phyloP scores from a whole-genome alignment of 805 yeast genomes.

The Kuraishia ogatae region DNA sequence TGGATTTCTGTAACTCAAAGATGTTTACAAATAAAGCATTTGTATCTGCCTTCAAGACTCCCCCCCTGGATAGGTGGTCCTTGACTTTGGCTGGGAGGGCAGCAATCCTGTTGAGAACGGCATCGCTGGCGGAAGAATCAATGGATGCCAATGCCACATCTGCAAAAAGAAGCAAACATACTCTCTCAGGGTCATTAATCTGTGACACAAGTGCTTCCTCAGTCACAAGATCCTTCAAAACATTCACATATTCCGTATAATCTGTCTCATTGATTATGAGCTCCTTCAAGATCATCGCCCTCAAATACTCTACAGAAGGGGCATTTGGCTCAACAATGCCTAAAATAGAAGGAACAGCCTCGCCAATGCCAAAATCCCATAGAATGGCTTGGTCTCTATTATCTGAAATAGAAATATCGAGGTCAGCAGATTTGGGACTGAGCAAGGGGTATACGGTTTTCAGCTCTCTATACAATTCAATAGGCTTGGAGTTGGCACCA shows the following conservation, averaged over 20 bases:
- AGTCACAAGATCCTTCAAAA: not conserved
- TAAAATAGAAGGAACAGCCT: not conserved
- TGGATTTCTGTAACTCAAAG: not conserved
- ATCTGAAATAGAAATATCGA: constrained; percentile 32
- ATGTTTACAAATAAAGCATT: not conserved
- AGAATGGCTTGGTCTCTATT: constrained; percentile 51
- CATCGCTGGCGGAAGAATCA: constrained; percentile 8
- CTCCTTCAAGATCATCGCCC: constrained; percentile 28
- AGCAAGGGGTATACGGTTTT: constrained; percentile 10
- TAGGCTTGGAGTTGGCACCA: constrained; percentile 7
- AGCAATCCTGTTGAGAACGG: not conserved
- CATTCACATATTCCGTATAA: constrained; percentile 12
- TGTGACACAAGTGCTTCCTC: not conserved
- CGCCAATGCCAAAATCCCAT: constrained; percentile 37
- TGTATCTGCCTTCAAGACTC: constrained; percentile 4
- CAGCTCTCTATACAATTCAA: constrained; percentile 1
- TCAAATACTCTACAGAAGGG: constrained; percentile 21
- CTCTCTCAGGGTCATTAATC: constrained; percentile 11
- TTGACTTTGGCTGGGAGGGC: not conserved
- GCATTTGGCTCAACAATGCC: not conserved
- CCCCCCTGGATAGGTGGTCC: not conserved
- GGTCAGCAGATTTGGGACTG: constrained; percentile 14
- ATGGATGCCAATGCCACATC: constrained; percentile 4
- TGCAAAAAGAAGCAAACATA: constrained; percentile 7
- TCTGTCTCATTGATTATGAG: constrained; percentile 25